Base-by-base conservation (phyloP, 495 filamentous ascomycete species). In the Penicillium nucicola region DNA sequence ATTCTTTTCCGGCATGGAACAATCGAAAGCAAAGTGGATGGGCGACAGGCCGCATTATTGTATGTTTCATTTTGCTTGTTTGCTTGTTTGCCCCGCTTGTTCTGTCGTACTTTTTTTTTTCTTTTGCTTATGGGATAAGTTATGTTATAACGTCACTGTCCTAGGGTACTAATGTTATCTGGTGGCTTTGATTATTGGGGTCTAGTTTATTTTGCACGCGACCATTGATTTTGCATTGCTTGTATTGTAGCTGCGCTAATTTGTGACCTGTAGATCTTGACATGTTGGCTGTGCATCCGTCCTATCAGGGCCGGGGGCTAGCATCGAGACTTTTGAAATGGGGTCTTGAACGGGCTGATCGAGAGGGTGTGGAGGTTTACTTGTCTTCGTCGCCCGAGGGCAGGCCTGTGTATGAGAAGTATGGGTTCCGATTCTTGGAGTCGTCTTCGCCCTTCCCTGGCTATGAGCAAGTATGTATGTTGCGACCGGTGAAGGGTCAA, bases 271-370 rank as follows among this genome's bases (percentile, higher is more conserved):
- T 32, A 72, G 71, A 67, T 48, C 56, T 74, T 33, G 63, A 70
- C 12, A 56, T 72, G 4, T 37, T 74, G 12, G 66, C 51, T 14
- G 68, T 68, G n/a, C 56, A 70, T 14, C 64, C 68, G 1, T 52
- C 58, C 2, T 56, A 69, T 40, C 71, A 78, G 39, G 72, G 75
- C 6, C 59, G 55, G 1, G 68, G 72, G n/a, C 57, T 71, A 0
- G 77, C 67, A 1, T 57, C 63, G 0, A 64, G 56, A 18, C 44
- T 80, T 0, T 58, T 72, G 5, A 55, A 65, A 42, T 78, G 69
- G 71, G 77, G 74, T 14, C 52, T 76, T 22, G 56, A 60, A 0
- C 56, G 66, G 5, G 70, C 69, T 5, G 71, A 78, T 38, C 56
- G 64, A 15, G 60, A 68, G 20, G 50, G 55, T 1, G 49, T 78